Evolutionary conservation across 2,329 filamentous ascomycete species (phyloP).

Genomic region (Coniochaeta prunicola): DNA sequence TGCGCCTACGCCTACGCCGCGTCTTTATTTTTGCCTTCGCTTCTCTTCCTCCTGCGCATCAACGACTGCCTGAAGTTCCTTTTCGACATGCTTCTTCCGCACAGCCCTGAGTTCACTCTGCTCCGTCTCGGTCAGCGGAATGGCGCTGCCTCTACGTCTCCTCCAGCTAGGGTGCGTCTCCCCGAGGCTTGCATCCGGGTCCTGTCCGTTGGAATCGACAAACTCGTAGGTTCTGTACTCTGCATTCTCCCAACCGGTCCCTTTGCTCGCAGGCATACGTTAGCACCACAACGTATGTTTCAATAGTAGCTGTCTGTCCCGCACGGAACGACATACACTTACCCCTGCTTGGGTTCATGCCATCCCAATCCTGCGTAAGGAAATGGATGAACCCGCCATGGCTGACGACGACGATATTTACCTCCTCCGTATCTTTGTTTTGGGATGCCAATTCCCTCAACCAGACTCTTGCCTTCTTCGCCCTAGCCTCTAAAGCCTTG

Average conservation of each 20-base stretch:
- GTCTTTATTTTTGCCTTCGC: neutral
- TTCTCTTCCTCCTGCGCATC: neutral
- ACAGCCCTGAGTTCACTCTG: slow-evolving; percentile 34
- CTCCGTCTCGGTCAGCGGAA: slow-evolving; percentile 36
- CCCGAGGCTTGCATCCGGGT: slow-evolving; percentile 36
- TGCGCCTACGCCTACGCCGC: neutral
- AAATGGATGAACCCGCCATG: slow-evolving; percentile 84
- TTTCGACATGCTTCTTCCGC: slow-evolving; percentile 24
- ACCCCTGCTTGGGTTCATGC: slow-evolving; percentile 37
- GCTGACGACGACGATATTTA: slow-evolving; percentile 67
- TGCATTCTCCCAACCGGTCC: slow-evolving; percentile 68
- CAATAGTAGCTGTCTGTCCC: neutral
- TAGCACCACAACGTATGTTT: neutral
- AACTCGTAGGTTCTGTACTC: slow-evolving; percentile 66
- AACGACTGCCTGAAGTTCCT: slow-evolving; percentile 13
- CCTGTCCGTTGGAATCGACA: slow-evolving; percentile 39
- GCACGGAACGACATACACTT: slow-evolving; percentile 13
- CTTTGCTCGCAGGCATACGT: slow-evolving; percentile 24
- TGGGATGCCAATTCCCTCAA: slow-evolving; percentile 40
- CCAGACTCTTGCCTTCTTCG: slow-evolving; percentile 51
- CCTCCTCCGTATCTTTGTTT: slow-evolving; percentile 37
- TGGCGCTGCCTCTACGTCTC: slow-evolving; percentile 31
- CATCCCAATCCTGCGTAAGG: slow-evolving; percentile 74
- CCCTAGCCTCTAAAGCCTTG: slow-evolving; percentile 51
- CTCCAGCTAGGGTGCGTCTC: slow-evolving; percentile 44